Base-by-base conservation (phyloP, 1,139 yeast species). In the Hemisphaericaspora xylofermentans region DNA sequence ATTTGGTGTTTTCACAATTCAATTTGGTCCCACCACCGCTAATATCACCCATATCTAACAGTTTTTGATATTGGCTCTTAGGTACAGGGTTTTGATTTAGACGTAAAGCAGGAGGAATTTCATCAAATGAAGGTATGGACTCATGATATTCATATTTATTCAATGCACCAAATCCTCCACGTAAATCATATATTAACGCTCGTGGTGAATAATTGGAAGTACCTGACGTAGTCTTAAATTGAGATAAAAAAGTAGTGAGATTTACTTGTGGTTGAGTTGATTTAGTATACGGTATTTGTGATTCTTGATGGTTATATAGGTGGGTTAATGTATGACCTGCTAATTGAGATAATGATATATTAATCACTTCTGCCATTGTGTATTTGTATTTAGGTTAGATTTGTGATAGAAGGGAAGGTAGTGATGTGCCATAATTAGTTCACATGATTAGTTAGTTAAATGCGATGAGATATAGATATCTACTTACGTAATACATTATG, bases 251-350 rank as follows among this genome's bases (percentile, higher is more conserved):
- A 4, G 61, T 61, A 6, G 52, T 44, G 40, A 70, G 66, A 27
- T 56, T n/a, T n/a, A n/a, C n/a, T n/a, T 47, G 46, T 77, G 70
- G 10, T 56, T 42, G 2, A 64, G 49, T 10, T 43, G 37, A 17
- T 55, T 57, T 64, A 44, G 52, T 54, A 60, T 79, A 78, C n/a
- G 82, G 81, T 42, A 83, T 71, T 50, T 79, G 81, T 10, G 79
- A 66, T 47, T 87, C 94, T 58, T 88, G 96, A 13, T 78, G 64
- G 55, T 93, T 89, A 67, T 82, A 88, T 53, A 88, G 82, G 53
- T 88, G 96, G 0, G 96, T 78, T 3, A 76, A 61, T 10, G 87
- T 61, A 58, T 86, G 93, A 53, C 87, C 88, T 0, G 96, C 76
- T 29, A 70, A 58, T 12, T 84, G 88, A 0, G 96, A 88, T 7